A percentile compares a stretch with the other conserved stretches of the same genome.
phyloP scores from a whole-genome alignment of 2,329 filamentous ascomycete species.

The Mollisiaceae sp. region DNA sequence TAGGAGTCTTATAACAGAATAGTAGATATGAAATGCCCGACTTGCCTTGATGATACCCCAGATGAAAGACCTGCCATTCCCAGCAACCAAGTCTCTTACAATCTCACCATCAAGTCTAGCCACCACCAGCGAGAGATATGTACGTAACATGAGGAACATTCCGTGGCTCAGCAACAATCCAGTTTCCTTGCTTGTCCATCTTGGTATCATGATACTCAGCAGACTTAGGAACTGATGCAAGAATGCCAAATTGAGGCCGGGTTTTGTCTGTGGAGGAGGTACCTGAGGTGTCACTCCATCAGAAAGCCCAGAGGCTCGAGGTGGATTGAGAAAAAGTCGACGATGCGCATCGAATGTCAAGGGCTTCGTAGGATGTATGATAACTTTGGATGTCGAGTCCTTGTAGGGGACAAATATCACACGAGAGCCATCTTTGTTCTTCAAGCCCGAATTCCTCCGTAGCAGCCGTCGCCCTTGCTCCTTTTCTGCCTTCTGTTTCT shows the following conservation, averaged over 20 bases:
- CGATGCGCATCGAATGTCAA: conserved; percentile 97
- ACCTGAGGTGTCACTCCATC: conserved; percentile 70
- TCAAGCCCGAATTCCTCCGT: conserved; percentile 88
- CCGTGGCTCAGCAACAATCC: conserved; percentile 88
- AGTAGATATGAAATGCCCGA: conserved; percentile 9
- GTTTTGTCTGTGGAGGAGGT: conserved; percentile 88
- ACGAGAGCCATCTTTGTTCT: conserved; percentile 91
- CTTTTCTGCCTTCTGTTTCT: conserved; percentile 72
- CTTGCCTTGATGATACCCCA: conserved; percentile 82
- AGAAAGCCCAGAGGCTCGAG: conserved; percentile 77
- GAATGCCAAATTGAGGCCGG: conserved; percentile 93
- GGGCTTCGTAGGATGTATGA: conserved; percentile 86
- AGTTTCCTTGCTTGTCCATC: conserved; percentile 95
- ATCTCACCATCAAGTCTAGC: conserved; percentile 95
- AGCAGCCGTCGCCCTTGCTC: conserved; percentile 83
- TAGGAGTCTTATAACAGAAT: no score
- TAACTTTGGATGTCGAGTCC: conserved; percentile 85
- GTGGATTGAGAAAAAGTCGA: conserved; percentile 89
- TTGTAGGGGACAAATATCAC: conserved; percentile 96
- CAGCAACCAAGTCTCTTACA: conserved; percentile 93
- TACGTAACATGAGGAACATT: conserved; percentile 86
- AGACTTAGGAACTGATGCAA: conserved; percentile 95
- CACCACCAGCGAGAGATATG: conserved; percentile 91
- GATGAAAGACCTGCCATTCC: conserved; percentile 85
- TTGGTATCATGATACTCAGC: conserved; percentile 95